Conservation (phyloP, 805 yeast species). For the Lachancea sp. region DNA sequence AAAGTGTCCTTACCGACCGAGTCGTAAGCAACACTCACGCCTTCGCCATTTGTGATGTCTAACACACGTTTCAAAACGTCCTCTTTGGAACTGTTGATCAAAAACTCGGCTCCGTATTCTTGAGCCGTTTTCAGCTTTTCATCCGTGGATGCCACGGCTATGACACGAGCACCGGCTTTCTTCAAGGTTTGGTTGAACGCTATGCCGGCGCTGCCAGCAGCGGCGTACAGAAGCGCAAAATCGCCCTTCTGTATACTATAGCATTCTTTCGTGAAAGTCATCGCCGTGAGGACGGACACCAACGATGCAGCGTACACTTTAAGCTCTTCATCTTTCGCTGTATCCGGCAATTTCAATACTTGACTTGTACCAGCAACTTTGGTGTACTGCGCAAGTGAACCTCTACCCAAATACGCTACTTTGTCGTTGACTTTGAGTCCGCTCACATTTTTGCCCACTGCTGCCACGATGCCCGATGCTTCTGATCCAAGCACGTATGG, state of each 20-base stretch:
- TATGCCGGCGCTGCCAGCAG: conserved; percentile 92
- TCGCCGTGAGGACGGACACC: conserved; percentile 74
- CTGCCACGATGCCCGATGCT: conserved; percentile 64
- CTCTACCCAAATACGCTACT: conserved; percentile 48
- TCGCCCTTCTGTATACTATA: conserved; percentile 66
- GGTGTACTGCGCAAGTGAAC: conserved; percentile 71
- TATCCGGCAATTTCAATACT: conserved; percentile 45
- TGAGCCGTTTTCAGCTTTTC: conserved; percentile 66
- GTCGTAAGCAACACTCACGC: conserved; percentile 66
- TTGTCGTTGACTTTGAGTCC: conserved; percentile 61
- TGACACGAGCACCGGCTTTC: conserved; percentile 66
- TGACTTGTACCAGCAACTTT: conserved; percentile 35
- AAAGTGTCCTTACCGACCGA: conserved; percentile 75
- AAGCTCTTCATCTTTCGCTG: conserved; percentile 42
- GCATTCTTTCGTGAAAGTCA: conserved; percentile 62
- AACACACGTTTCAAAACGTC: conserved; percentile 50
- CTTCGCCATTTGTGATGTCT: conserved; percentile 57
- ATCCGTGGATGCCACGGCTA: conserved; percentile 76
- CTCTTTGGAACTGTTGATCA: conserved; percentile 51
- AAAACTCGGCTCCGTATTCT: conserved; percentile 67
- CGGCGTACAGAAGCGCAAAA: conserved; percentile 74
- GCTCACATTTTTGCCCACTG: conserved; percentile 53
- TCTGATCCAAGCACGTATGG: conserved; percentile 72
- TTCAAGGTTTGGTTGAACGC: conserved; percentile 59
- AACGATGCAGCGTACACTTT: conserved; percentile 54